A percentile compares a stretch with the other conserved stretches of the same genome.
These are phyloP conservation scores for Tuber calosporum DNA, from an alignment of 495 filamentous ascomycete species.

Conservation along the genomic window DNA sequence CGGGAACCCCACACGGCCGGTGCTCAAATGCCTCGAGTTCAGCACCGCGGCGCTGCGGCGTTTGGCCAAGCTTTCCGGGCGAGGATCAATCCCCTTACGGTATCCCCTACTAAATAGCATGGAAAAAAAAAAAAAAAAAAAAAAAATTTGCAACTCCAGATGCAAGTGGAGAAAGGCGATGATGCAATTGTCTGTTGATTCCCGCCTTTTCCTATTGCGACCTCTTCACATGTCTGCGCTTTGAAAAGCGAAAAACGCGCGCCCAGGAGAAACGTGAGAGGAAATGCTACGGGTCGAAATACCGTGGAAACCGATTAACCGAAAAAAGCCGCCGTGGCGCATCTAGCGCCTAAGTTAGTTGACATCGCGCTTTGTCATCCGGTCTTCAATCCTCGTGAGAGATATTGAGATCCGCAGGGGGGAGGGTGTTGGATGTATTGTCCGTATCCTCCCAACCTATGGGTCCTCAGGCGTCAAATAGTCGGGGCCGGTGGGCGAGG, in stretches of 20 bases:
- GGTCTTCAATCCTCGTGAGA: neutral
- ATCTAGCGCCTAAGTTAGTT: neutral
- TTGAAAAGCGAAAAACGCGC: neutral
- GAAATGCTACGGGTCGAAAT: neutral
- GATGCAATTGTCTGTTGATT: neutral
- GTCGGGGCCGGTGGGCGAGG: neutral
- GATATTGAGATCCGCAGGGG: neutral
- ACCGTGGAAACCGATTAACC: neutral
- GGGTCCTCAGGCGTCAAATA: neutral
- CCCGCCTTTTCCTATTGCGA: neutral
- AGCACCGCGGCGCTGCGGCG: too few species aligned
- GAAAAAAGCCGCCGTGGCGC: neutral
- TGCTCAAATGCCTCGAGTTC: neutral
- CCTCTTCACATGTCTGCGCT: neutral
- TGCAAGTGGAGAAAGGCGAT: neutral
- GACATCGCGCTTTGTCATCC: neutral
- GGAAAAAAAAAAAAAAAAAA: neutral
- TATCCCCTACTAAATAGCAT: neutral
- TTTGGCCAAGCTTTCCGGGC: neutral
- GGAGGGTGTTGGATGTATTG: neutral
- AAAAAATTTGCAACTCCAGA: too few species aligned
- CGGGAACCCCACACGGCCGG: neutral
- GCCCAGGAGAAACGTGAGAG: neutral
- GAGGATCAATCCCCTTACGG: neutral
- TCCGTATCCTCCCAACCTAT: neutral